Evolutionary conservation across 2,329 filamentous ascomycete genomes (phyloP), one percentile per base, ranked within the genome.

Genomic region (Cadophora sp.): DNA sequence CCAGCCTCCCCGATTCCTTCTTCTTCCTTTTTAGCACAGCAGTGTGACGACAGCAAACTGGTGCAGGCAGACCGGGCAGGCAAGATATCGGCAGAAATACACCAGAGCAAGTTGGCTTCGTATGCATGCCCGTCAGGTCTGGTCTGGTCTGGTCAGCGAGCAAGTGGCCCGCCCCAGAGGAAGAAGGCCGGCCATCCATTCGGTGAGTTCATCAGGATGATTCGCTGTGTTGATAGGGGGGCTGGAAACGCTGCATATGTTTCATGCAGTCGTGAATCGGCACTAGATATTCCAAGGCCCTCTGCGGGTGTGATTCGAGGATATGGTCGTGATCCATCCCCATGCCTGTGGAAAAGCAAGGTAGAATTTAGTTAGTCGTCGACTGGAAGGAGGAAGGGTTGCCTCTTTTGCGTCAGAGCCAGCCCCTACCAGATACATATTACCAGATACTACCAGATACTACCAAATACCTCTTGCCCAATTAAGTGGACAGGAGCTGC

Each of bases 251-350:
- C 22, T 62, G 64, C 64, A 66, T 61, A 60, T 50, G 59, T 63
- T 45, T 50, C 45, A 66, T 66, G 65, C 65, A 63, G 53, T 62
- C 45, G n/a, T 55, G 36, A 59, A 48, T 51, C 50, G 51, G 36
- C 33, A 47, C 53, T 59, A 63, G 43, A 59, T 11, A 59, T 27
- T 33, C 55, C 45, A 59, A 48, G 20, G 33, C 20, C 20, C 20
- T 51, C 43, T 24, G 45, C n/a, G 16, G 24, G 18, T 39, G 18
- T 64, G 51, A 56, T 58, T 64, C 62, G 53, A 56, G 53, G 53
- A 47, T 20, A 18, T 16, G 16, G 20, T 33, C 50, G 16, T 53
- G 36, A 39, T 50, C 47, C 50, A 50, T 30, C 18, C n/a, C 33
- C 14, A 24, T 24, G 9, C n/a, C 43, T 45, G 1, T 45, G 43